phyloP scores from a whole-genome alignment of 2,329 filamentous ascomycete species.

The Ambrosiella xylebori region DNA sequence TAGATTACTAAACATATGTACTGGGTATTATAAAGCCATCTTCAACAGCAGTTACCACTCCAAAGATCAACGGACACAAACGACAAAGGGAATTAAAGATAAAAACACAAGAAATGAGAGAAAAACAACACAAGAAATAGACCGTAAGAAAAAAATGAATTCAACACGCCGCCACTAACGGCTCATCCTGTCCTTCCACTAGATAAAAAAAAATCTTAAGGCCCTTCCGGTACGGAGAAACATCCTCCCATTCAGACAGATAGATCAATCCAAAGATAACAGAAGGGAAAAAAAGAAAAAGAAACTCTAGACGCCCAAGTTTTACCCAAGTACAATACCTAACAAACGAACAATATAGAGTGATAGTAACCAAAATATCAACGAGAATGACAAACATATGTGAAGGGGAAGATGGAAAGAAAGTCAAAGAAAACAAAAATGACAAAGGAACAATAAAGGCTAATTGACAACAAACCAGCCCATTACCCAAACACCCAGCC shows the following conservation, averaged over 20 bases:
- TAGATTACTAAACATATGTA: too few relatives aligned
- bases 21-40: too few relatives aligned
- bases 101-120: neutral
- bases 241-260: neutral
- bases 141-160: neutral
- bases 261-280: slow-evolving; percentile 10
- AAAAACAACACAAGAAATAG: neutral
- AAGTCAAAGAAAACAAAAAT: slow-evolving; percentile 4
- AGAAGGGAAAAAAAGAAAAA: slow-evolving; percentile 3
- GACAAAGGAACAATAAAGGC: slow-evolving; percentile 4
- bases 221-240: neutral
- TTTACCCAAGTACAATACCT: slow-evolving; percentile 1
- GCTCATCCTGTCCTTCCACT: neutral
- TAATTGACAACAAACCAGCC: neutral
- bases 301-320: slow-evolving; percentile 1
- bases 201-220: neutral
- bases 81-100: neutral
- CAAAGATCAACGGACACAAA: neutral
- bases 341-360: neutral
- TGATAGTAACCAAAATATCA: slow-evolving; percentile 3
- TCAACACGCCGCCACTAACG: neutral
- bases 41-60: too few relatives aligned
- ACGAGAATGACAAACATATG: neutral
- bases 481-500: slow-evolving; percentile 2
- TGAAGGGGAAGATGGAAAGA: slow-evolving; percentile 1